Percentiles rank a stretch among this genome's conserved stretches.
These are phyloP conservation scores for Acrasis kona DNA, from an alignment of 78 protist genomes.

Conservation along the genomic window DNA sequence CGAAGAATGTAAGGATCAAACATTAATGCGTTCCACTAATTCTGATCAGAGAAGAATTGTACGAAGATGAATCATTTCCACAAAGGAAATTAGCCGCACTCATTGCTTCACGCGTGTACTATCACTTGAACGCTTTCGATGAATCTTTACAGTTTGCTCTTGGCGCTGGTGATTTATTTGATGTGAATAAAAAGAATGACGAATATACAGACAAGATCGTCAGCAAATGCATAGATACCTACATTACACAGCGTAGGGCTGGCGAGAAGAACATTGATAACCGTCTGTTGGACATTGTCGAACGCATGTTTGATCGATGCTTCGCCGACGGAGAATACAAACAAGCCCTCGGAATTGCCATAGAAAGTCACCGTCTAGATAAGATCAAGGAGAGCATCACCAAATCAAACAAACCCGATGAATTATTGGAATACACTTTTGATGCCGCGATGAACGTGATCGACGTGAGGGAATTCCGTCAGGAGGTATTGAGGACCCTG, in stretches of 20 bases:
- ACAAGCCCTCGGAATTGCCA: conserved; percentile 80
- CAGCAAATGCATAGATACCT: conserved; percentile 61
- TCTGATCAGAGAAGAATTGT: conserved; percentile 28
- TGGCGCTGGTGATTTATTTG: conserved; percentile 71
- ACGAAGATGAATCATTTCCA: conserved; percentile 38
- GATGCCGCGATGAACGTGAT: background rate
- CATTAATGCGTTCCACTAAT: background rate
- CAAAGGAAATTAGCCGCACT: conserved; percentile 64
- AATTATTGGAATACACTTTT: background rate
- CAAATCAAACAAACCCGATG: conserved; percentile 2
- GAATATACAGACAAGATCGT: conserved; percentile 65
- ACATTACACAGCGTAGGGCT: conserved; percentile 39
- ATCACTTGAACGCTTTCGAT: conserved; percentile 68
- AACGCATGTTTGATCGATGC: conserved; percentile 64
- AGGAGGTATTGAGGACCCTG: background rate
- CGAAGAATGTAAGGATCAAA: conserved; percentile 33
- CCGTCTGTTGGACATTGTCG: conserved; percentile 57
- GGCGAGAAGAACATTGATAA: conserved; percentile 23
- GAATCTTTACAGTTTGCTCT: conserved; percentile 79
- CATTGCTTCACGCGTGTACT: conserved; percentile 72
- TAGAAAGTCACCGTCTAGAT: conserved; percentile 88
- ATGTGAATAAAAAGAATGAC: conserved; percentile 36
- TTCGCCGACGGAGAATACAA: background rate
- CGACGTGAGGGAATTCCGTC: conserved; percentile 8
- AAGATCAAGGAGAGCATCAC: conserved; percentile 57